Evolutionary conservation across 2,329 filamentous ascomycete species (phyloP).

Genomic region (Remersonia thermophila): DNA sequence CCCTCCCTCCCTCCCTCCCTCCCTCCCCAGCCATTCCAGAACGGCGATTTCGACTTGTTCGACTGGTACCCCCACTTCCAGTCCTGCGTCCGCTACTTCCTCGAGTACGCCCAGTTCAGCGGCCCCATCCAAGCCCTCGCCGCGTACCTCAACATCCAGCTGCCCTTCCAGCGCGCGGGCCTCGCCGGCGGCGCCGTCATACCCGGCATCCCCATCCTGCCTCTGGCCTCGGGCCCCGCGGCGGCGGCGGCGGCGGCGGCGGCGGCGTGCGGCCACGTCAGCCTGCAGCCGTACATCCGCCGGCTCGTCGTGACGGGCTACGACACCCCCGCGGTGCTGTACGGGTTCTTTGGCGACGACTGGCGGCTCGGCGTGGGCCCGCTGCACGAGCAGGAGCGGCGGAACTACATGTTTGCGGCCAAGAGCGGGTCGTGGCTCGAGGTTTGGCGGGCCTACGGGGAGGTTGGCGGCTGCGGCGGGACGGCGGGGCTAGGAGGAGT

Average conservation of each 20-base stretch:
- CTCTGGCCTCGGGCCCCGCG: conserved; percentile 23
- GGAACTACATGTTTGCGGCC: conserved; percentile 89
- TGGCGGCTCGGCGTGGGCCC: conserved; percentile 71
- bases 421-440: conserved; percentile 85
- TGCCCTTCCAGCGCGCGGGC: conserved; percentile 60
- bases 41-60: conserved; percentile 61
- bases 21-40: conserved; percentile 30
- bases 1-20: background rate
- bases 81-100: conserved; percentile 80
- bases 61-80: conserved; percentile 89
- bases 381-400: conserved; percentile 76
- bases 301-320: conserved; percentile 85
- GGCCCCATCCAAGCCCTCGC: conserved; percentile 75
- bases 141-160: conserved; percentile 79
- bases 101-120: conserved; percentile 81
- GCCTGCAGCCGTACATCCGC: conserved; percentile 77
- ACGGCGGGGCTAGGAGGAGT: too few species aligned
- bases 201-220: conserved; percentile 33
- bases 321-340: conserved; percentile 73
- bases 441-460: conserved; percentile 86
- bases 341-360: conserved; percentile 94
- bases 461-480: conserved; percentile 33
- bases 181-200: too few species aligned
- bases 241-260: background rate
- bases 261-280: too few species aligned